These are phyloP conservation scores for Kwoniella sp. DNA, from an alignment of 768 basidiomycete species.

Conservation along the genomic window DNA sequence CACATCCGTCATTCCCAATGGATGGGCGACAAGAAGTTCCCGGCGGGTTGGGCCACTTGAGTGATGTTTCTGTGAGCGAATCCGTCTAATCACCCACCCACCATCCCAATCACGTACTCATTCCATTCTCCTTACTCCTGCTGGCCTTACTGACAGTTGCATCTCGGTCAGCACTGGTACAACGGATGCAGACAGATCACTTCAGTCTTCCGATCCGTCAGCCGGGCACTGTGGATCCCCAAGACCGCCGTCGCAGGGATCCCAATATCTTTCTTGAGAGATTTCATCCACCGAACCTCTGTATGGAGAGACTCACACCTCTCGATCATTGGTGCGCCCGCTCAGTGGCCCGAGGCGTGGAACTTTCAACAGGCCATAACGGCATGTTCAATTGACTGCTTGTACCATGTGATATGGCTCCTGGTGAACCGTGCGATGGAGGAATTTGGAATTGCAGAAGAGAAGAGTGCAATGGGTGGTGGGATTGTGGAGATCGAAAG, in stretches of 20 bases:
- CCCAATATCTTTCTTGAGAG: constrained; percentile 66
- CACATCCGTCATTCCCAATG: neutral
- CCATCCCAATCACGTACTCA: too few relatives aligned
- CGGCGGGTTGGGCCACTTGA: too few relatives aligned
- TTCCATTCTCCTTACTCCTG: too few relatives aligned
- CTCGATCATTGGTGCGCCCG: constrained; percentile 78
- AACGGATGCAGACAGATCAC: neutral
- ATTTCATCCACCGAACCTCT: constrained; percentile 64
- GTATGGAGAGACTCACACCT: constrained; percentile 79
- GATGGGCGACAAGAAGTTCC: too few relatives aligned
- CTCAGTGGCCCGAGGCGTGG: constrained; percentile 81
- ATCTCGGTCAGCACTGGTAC: neutral
- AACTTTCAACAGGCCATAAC: constrained; percentile 81
- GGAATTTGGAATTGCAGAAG: constrained; percentile 80
- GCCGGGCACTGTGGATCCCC: constrained; percentile 74
- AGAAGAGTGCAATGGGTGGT: constrained; percentile 63
- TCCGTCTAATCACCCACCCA: too few relatives aligned
- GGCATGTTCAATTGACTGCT: constrained; percentile 60
- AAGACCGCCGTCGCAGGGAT: constrained; percentile 76
- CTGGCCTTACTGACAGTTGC: too few relatives aligned
- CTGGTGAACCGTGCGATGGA: constrained; percentile 77
- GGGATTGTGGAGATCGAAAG: constrained; percentile 66
- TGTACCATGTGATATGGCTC: constrained; percentile 91
- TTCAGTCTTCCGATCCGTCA: neutral
- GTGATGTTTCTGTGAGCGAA: neutral